Evolutionary conservation across 768 basidiomycete genomes (phyloP), one percentile per base, ranked within the genome.

Genomic region (Hericium rajendrae): DNA sequence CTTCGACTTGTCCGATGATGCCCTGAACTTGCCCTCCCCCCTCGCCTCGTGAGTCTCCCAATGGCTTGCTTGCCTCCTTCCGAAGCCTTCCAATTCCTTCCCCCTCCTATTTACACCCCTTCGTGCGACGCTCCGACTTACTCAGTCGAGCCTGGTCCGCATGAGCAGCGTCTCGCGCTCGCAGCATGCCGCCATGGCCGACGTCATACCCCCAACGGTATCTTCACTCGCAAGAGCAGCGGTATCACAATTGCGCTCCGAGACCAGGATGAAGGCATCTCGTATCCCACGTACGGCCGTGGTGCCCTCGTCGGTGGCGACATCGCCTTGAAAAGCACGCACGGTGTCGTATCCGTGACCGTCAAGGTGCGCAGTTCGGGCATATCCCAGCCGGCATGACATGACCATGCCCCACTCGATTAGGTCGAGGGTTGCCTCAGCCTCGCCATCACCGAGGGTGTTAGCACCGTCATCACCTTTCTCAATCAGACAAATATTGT

Each of bases 91-190:
- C 22, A 43, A 6, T 5, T 38, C 18, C 38, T 18, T 24, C 48
- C 49, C 13, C 71, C 83, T 37, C 82, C 86, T 18, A 66, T 65
- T 6, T 87, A 87, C 65, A 74, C 81, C 0, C 74, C 79, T 2
- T 78, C 83, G 6, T 68, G 70, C 2, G 78, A 79, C 26, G 74
- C 78, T 1, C 86, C 86, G 1, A 65, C 70, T 8, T 88, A 88
- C 64, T 82, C 86, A 51, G 75, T 67, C 38, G 76, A 76, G 26
- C 83, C 80, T 38, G 66, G 73, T 4, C 71, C 68, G 2, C 80
- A 76, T 26, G 85, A 88, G 62, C 71, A 72, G 54, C 72, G 73
- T 16, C 76, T 88, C 8, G 77, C 81, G 43, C 74, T 88, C 10
- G 77, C 81, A 43, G 74, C 73, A 48, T 78, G 81, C 0, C 79